phyloP scores from a whole-genome alignment of 768 basidiomycete genomes.

The Termitomyces eurrhizus region DNA sequence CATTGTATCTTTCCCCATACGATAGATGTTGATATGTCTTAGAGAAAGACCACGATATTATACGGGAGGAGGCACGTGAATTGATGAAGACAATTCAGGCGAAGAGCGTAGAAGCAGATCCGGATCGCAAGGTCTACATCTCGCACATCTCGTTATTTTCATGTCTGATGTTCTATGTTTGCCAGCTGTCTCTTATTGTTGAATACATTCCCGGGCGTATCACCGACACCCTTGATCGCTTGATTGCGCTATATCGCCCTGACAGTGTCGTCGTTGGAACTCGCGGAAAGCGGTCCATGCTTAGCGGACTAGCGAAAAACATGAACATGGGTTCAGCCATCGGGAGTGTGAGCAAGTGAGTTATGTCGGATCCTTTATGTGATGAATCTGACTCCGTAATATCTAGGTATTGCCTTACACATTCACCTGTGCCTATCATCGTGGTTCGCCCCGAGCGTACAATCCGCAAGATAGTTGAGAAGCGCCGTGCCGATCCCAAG shows the following conservation, averaged over 20 bases:
- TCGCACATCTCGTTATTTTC: neutral
- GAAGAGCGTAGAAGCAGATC: constrained; percentile 73
- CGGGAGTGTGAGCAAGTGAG: constrained; percentile 49
- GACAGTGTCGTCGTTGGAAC: constrained; percentile 94
- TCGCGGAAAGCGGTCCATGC: constrained; percentile 54
- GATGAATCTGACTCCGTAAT: neutral
- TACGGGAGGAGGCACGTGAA: constrained; percentile 83
- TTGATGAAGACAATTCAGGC: constrained; percentile 78
- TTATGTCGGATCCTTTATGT: neutral
- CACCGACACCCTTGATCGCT: constrained; percentile 84
- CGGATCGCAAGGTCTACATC: constrained; percentile 64
- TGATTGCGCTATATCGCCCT: constrained; percentile 88
- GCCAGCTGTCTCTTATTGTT: constrained; percentile 80
- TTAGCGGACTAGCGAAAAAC: constrained; percentile 31
- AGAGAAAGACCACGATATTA: constrained; percentile 74
- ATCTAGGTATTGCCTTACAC: constrained; percentile 74
- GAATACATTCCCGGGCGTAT: constrained; percentile 93
- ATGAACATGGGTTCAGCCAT: constrained; percentile 34
- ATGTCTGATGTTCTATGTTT: neutral
- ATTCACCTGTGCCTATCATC: constrained; percentile 93
- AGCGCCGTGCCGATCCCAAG: constrained; percentile 86
- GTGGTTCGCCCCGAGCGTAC: constrained; percentile 91
- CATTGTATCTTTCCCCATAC: neutral
- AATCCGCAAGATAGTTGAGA: constrained; percentile 79
- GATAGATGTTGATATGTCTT: constrained; percentile 1